Evolutionary conservation across 495 filamentous ascomycete species (phyloP).

Genomic region (Podospora tetraspora): DNA sequence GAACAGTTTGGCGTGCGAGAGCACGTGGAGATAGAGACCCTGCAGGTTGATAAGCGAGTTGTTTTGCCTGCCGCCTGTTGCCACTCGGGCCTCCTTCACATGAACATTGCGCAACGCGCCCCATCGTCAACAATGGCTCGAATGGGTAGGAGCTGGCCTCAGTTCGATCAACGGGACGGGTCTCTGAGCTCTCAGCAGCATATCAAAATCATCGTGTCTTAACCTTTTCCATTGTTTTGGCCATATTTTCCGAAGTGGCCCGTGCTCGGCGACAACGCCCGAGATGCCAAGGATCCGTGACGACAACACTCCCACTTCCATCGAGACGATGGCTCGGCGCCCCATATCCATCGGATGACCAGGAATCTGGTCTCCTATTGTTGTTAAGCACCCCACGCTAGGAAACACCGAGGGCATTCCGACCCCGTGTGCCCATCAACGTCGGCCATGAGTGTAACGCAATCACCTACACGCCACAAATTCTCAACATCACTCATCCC

Average conservation of each 20-base stretch:
- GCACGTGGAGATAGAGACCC: slow-evolving; percentile 5
- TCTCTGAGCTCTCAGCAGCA: not conserved
- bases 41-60: not conserved
- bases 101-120: not conserved
- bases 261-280: not conserved
- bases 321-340: not conserved
- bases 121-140: not conserved
- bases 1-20: not conserved
- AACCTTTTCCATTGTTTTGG: not conserved
- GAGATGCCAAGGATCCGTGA: slow-evolving; percentile 3
- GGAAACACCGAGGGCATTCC: not conserved
- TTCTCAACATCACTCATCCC: not conserved
- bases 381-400: not conserved
- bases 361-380: not conserved
- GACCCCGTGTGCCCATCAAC: not conserved
- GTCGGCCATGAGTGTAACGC: not conserved
- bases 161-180: not conserved
- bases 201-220: not conserved
- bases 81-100: not conserved
- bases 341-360: not conserved
- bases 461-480: not conserved
- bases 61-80: not conserved
- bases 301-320: not conserved
- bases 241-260: not conserved
- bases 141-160: not conserved